phyloP scores from a whole-genome alignment of 2,329 filamentous ascomycete genomes.

The Colletotrichum endophyticum region DNA sequence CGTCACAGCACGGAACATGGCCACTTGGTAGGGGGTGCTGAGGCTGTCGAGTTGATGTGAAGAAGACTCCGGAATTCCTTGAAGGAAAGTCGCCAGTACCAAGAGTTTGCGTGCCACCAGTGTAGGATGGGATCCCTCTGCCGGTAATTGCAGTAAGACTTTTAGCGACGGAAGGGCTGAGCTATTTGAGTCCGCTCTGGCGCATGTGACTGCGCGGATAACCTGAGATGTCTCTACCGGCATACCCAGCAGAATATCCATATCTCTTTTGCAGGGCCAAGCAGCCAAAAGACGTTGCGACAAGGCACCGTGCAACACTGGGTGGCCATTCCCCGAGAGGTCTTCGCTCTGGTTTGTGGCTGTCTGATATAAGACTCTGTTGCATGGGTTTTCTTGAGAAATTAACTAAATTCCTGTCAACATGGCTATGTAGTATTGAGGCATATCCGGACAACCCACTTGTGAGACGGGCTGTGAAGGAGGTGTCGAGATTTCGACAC shows the following conservation, averaged over 20 bases:
- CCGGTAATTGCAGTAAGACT: background rate
- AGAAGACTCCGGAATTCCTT: conserved; percentile 21
- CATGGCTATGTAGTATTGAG: background rate
- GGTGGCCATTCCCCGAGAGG: background rate
- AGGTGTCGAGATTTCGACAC: fast-evolving
- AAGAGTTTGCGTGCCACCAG: conserved; percentile 47
- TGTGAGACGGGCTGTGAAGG: background rate
- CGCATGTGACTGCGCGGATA: background rate
- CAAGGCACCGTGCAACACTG: background rate
- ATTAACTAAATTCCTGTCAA: background rate
- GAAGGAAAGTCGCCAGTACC: conserved; percentile 39
- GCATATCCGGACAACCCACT: background rate
- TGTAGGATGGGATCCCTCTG: conserved; percentile 30
- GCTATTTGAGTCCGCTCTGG: background rate
- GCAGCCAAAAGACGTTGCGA: background rate
- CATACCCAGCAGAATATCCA: background rate
- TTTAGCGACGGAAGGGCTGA: background rate
- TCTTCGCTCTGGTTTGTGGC: background rate
- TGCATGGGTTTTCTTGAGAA: background rate
- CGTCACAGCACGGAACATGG: conserved; percentile 31
- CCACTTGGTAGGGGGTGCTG: conserved; percentile 23
- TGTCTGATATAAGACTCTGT: background rate
- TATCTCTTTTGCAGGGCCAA: background rate
- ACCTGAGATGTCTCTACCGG: background rate
- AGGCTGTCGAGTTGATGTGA: conserved; percentile 8